Evolutionary conservation across 1,284 basidiomycete genomes (phyloP), one percentile per base, ranked within the genome.

Genomic region (Lentinus polychrous): DNA sequence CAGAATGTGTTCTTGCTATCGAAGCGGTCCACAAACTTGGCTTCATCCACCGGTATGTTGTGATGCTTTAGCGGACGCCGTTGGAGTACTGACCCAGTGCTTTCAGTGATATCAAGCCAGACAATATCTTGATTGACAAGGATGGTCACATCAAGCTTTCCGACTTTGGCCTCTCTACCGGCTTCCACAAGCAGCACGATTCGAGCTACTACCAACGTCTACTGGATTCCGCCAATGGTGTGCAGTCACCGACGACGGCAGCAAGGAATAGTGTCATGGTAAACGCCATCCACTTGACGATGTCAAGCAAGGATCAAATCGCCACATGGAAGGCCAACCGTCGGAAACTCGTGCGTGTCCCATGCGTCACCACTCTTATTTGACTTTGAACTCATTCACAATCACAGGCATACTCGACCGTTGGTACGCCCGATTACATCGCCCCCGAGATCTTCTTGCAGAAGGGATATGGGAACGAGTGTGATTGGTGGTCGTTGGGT

Each of bases 251-350:
- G 1, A 69, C 67, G 1, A 56, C 67, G 8, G 65, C 66, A 0
- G 53, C 86, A 33, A 76, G 94, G 49, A 97, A 97, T 64, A 93
- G 89, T 55, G 94, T 97, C 44, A 93, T 94, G 75, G 90, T 97
- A 52, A 95, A 95, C 66, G 82, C 91, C 8, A 96, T 97, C 64
- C 91, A 96, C 62, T 73, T 97, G 50, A 95, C 93, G 0, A 95
- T 96, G 84, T 91, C 90, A 46, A 83, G 83, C 60, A 83, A 82
- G 62, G 91, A 96, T 62, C 90, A 94, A 69, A 97, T 97, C 58
- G 91, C 93, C 17, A 99, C 95, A 2, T 99, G 95, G 95, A 99
- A 99, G 67, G 94, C 95, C 3, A 99, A 99, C 69, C 80, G 95
- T 55, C 78, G 95, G 65, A 99, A 97, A 71, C 73, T 99, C 52